Conservation (phyloP, 129 eudicot genomes). For the Saussurea involucrata region DNA sequence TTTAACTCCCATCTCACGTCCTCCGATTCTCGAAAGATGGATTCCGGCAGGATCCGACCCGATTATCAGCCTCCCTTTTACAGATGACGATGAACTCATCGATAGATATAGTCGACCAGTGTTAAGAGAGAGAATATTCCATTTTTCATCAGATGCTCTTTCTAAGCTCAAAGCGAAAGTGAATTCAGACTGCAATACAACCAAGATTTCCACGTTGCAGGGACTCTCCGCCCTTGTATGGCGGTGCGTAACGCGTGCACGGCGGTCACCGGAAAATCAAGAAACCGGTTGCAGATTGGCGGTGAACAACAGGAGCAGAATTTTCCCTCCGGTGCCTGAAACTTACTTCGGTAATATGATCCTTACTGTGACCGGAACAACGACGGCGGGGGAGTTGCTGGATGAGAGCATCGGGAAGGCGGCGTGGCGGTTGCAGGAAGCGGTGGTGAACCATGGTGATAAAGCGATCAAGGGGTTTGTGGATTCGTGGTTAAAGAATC, state of each 20-base stretch:
- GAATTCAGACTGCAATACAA: constrained; percentile 12
- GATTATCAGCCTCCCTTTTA: constrained; percentile 15
- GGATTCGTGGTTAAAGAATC: constrained; percentile 22
- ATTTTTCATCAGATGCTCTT: constrained; percentile 24
- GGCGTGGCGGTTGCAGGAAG: constrained; percentile 30
- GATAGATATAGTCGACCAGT: constrained; percentile 8
- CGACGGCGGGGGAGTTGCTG: constrained; percentile 25
- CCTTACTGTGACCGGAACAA: neutral
- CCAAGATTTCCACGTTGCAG: constrained; percentile 32
- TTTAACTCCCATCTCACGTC: neutral
- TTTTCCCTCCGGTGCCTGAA: constrained; percentile 33
- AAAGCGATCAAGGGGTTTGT: constrained; percentile 7
- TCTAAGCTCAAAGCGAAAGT: constrained; percentile 34
- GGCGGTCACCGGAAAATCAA: constrained; percentile 1
- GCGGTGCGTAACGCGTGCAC: constrained; percentile 35
- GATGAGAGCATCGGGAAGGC: constrained; percentile 32
- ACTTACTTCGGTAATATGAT: constrained; percentile 34
- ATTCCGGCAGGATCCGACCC: neutral
- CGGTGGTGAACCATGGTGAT: constrained; percentile 19
- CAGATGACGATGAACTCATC: constrained; percentile 27
- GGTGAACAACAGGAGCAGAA: constrained; percentile 25
- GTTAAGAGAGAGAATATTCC: constrained; percentile 32
- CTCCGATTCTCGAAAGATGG: neutral
- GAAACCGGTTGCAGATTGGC: constrained; percentile 7
- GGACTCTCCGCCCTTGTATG: constrained; percentile 29